Base-by-base conservation (phyloP, 805 yeast species). In the Starmerella floris region DNA sequence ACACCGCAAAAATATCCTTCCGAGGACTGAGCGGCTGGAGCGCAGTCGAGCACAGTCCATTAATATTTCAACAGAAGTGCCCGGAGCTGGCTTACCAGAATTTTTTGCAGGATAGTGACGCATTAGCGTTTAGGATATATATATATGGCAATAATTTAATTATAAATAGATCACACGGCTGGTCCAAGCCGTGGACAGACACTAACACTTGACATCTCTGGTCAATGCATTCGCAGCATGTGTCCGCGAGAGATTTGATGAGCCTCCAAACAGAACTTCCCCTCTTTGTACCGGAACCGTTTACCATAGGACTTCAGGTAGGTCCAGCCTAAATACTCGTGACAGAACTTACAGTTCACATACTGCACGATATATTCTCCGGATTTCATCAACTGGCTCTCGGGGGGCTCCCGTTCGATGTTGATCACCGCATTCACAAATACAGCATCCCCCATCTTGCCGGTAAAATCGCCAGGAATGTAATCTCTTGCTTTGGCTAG, bases 311-410 rank as follows among this genome's bases (percentile, higher is more conserved):
- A 45, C 27, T 35, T 28, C 21, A 45, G 37, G 30, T 48, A 48
- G 5, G 40, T 16, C 51, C 51, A 48, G 23, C 51, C 51, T 11
- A 48, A 40, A 27, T 48, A 48, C 17, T 32, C 17, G 32, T 38
- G 38, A 40, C 51, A 48, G 38, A 40, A 36, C 23, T 36, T 40
- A 37, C 51, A 48, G 21, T 34, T 36, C 19, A 48, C 35, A 23
- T 41, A 37, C 31, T 44, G 49, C 23, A 45, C 48, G 2, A 41
- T 21, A 36, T 42, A 48, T 20, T 31, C 17, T 4, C 51, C 51
- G 2, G 50, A 34, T 11, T 23, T 19, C 49, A 48, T 45, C 20
- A 20, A 3, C 33, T 43, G 41, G 15, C 9, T 21, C 23, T 42
- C 32, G n/a, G 45, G 39, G 2, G 30, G 37, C 23, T 37, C 35